Base-by-base conservation (phyloP, 129 eudicot species). In the Flaveria sonorensis region DNA sequence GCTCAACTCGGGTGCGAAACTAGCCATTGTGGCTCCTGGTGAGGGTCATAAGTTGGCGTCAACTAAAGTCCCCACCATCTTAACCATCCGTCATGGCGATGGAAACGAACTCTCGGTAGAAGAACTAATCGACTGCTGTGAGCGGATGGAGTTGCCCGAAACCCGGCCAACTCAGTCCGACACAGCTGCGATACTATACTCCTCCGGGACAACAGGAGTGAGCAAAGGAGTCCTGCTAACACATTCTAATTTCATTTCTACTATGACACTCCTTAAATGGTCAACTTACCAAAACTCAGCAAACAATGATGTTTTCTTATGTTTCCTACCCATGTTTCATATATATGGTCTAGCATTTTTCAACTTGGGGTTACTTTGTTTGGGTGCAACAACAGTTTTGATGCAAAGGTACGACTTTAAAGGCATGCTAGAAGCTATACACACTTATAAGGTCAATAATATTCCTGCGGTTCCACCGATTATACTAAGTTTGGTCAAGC, bases 121-220 rank as follows among this genome's bases (percentile, higher is more conserved):
- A 55, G 92, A 88, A 57, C 42, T 88, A 45, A 83, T 86, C 18
- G 86, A 88, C 18, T 72, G 79, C 26, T 85, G 90, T 70, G 92
- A 85, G 9, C 81, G 82, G 13, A 52, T 71, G 52, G 85, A 89
- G 63, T 74, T 89, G 61, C 88, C 90, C 0, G 73, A 77, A 80
- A 55, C 65, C 63, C 43, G 66, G 53, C 57, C 82, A 4, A 82
- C 72, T 73, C 96, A 89, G 59, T 85, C 92, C 3, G 96, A 89
- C 70, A 82, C 81, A 1, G 97, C 97, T 2, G 95, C 92, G 19
- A 84, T 92, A 30, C 51, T 92, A 12, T 89, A 92, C 67, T 92
- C 96, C 16, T 92, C 97, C 1, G 97, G 97, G 47, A 92, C 97
- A 18, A 92, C 97, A 1, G 97, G 97, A 43, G 73, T 81, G 12